Evolutionary conservation across 2,329 filamentous ascomycete species (phyloP), one percentile per base, ranked within the genome.

Genomic region (Acarospora socialis): DNA sequence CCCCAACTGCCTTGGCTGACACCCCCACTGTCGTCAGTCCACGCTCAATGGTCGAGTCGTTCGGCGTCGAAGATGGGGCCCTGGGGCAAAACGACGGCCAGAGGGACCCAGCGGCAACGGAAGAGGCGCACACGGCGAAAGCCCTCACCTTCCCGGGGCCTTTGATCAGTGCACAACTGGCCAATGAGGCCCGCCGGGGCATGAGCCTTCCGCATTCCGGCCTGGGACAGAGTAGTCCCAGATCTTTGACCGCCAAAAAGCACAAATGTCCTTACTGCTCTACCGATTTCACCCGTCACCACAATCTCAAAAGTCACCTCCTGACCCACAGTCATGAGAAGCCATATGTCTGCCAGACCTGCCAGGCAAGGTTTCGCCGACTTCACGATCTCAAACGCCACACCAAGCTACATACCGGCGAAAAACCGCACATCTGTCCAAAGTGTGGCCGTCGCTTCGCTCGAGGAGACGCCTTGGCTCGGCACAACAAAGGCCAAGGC

Each of bases 291-390:
- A 98, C 90, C 17, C 74, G 90, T 26, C 90, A 95, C 52, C 90
- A 95, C 53, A 95, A 98, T 49, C 70, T 95, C 17, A 98, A 95
- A 60, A 94, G 84, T 45, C 90, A 98, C 59, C 69, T 98, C 35
- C 71, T 98, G 51, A 95, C 90, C 1, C 90, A 95, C 56, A 94
- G 86, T 48, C 87, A 98, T 63, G 90, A 98, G 56, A 98, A 98
- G 57, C 90, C 90, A 0, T 98, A 90, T 50, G 73, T 90, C 17
- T 98, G 90, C 52, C 77, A 82, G 40, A 83, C 81, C n/a, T 98
- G 90, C 53, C 73, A 87, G 46, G 81, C 90, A 55, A 76, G 87
- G 32, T 98, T 98, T 56, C 73, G 90, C 34, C 75, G 90, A 41
- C 65, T 95, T 31, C 90, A 98, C 52, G 90, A 98, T 50, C 60